A percentile compares a stretch with the other conserved stretches of the same genome.
Evolutionary conservation across 1,139 yeast species (phyloP).

Genomic region (Hyphopichia burtonii): DNA sequence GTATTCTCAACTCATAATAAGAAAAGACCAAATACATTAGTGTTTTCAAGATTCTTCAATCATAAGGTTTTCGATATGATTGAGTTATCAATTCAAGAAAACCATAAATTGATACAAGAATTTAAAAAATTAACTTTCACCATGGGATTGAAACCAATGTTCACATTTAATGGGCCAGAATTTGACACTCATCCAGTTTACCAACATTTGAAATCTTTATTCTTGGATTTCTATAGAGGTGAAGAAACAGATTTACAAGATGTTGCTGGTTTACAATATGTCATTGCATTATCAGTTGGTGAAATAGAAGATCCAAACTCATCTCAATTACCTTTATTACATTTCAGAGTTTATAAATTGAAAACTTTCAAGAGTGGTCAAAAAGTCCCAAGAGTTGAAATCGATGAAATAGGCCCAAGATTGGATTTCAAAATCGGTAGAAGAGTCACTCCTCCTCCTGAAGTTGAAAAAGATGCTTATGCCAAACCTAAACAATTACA

Average conservation of each 20-base stretch:
- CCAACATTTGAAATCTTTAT: constrained; percentile 82
- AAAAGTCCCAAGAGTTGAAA: constrained; percentile 88
- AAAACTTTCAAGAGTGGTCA: constrained; percentile 82
- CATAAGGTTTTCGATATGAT: constrained; percentile 91
- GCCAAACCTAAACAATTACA: constrained; percentile 80
- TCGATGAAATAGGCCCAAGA: constrained; percentile 95
- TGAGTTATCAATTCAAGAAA: constrained; percentile 73
- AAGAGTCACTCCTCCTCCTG: constrained; percentile 79
- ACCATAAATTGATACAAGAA: constrained; percentile 72
- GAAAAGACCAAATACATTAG: constrained; percentile 89
- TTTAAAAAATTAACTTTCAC: constrained; percentile 80
- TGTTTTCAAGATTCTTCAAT: constrained; percentile 86
- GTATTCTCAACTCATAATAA: constrained; percentile 84
- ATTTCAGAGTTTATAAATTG: constrained; percentile 87
- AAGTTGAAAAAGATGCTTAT: constrained; percentile 86
- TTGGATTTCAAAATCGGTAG: constrained; percentile 92
- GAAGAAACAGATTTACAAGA: constrained; percentile 82
- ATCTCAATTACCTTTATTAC: constrained; percentile 63
- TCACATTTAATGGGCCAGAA: constrained; percentile 87
- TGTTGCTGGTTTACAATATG: constrained; percentile 91
- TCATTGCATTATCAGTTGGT: constrained; percentile 78
- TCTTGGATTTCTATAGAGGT: constrained; percentile 90
- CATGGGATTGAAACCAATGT: constrained; percentile 92
- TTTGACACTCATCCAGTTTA: constrained; percentile 88
- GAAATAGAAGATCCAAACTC: constrained; percentile 69